phyloP scores from a whole-genome alignment of 345 rosid genomes.

The Heritiera fomes region DNA sequence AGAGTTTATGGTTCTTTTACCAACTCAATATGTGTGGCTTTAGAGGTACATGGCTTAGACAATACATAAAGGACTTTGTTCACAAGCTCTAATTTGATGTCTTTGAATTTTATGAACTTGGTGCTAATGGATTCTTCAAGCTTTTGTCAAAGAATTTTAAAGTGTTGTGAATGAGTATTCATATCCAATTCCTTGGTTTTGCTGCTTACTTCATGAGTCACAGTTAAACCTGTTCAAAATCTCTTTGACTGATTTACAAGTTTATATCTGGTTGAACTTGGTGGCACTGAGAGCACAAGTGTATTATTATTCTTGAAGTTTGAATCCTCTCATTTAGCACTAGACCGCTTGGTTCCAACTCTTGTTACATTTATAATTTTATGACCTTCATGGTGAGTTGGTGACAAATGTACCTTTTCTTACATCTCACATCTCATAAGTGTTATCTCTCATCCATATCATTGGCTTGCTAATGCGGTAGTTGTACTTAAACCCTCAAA shows the following conservation, averaged over 20 bases:
- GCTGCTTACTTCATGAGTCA: not conserved
- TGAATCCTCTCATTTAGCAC: not conserved
- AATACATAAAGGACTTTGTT: not conserved
- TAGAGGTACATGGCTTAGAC: not conserved
- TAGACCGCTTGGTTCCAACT: not conserved
- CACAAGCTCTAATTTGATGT: not conserved
- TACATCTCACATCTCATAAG: not conserved
- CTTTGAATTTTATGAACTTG: not conserved
- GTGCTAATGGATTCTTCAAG: not conserved
- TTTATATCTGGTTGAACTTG: not conserved
- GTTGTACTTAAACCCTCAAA: not conserved
- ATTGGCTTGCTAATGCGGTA: not conserved
- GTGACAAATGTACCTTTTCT: not conserved
- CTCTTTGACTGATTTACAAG: not conserved
- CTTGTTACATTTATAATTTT: not conserved
- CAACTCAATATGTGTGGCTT: not conserved
- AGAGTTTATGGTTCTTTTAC: not conserved
- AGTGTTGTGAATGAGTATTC: not conserved
- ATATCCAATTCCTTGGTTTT: not conserved
- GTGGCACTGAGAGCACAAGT: not conserved
- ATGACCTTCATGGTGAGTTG: not conserved
- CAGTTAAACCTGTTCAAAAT: not conserved
- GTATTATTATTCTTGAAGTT: not conserved
- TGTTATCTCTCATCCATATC: not conserved
- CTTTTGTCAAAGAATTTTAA: not conserved